Percentiles rank a stretch among this genome's conserved stretches.
Evolutionary conservation across 345 rosid genomes (phyloP).

Genomic region (Trapa bicornis): DNA sequence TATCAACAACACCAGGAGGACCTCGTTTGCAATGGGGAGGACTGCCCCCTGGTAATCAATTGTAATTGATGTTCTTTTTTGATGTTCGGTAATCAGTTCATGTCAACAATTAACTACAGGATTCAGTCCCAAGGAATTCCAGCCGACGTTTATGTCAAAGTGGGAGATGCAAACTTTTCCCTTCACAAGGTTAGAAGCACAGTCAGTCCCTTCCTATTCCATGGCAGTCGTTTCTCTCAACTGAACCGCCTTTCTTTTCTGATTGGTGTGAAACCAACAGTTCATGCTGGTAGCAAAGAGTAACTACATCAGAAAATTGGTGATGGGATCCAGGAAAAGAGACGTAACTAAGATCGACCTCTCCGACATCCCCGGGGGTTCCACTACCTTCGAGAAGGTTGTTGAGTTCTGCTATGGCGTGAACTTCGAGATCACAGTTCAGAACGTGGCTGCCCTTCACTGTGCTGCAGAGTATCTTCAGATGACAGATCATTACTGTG

Average conservation of each 20-base stretch:
- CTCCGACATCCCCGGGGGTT: slow-evolving; percentile 76
- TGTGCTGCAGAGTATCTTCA: slow-evolving; percentile 84
- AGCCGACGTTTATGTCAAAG: slow-evolving; percentile 54
- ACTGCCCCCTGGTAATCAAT: slow-evolving; percentile 23
- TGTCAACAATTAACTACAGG: slow-evolving; percentile 25
- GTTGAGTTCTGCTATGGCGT: slow-evolving; percentile 81
- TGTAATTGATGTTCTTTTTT: not conserved
- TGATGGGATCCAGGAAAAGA: slow-evolving; percentile 49
- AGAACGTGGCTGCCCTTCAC: slow-evolving; percentile 83
- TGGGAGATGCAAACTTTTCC: slow-evolving; percentile 61
- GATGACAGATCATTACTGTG: slow-evolving; percentile 69
- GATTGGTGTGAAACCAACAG: slow-evolving; percentile 19
- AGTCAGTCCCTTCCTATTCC: not conserved
- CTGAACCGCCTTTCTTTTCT: not conserved
- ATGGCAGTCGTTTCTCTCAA: not conserved
- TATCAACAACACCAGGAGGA: slow-evolving; percentile 12
- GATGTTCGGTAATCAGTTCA: not conserved
- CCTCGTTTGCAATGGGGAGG: slow-evolving; percentile 25
- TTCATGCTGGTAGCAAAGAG: slow-evolving; percentile 89
- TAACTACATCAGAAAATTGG: slow-evolving; percentile 62
- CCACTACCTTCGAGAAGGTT: slow-evolving; percentile 75
- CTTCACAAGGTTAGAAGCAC: slow-evolving; percentile 59
- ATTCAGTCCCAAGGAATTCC: slow-evolving; percentile 75
- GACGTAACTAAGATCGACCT: slow-evolving; percentile 53
- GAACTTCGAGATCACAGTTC: slow-evolving; percentile 83